Evolutionary conservation across 2,329 filamentous ascomycete species (phyloP).

Genomic region (Septoria linicola): DNA sequence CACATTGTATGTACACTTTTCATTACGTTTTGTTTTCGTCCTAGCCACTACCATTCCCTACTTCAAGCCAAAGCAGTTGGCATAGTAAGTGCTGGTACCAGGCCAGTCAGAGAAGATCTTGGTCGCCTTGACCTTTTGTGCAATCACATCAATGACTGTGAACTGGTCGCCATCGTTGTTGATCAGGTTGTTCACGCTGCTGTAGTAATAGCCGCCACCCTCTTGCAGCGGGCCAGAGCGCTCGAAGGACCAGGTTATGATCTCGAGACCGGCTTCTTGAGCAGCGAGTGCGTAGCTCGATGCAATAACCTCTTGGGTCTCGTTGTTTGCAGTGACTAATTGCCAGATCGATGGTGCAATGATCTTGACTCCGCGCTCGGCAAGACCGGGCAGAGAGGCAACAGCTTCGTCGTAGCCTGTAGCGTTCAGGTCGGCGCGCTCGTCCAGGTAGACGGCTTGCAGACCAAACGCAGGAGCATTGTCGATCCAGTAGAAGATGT

Average conservation of each 20-base stretch:
- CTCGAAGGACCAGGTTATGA: slow-evolving; percentile 69
- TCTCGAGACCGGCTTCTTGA: slow-evolving; percentile 60
- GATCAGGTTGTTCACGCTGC: slow-evolving; percentile 54
- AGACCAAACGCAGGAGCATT: slow-evolving; percentile 59
- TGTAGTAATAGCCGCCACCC: slow-evolving; percentile 57
- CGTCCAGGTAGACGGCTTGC: slow-evolving; percentile 66
- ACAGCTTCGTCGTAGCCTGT: slow-evolving; percentile 56
- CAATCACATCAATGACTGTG: slow-evolving; percentile 64
- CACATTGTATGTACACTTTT: too few relatives aligned
- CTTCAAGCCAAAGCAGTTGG: slow-evolving; percentile 61
- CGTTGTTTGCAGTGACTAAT: slow-evolving; percentile 52
- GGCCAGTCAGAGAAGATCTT: slow-evolving; percentile 70
- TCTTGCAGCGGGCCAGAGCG: slow-evolving; percentile 59
- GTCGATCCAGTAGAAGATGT: slow-evolving; percentile 64
- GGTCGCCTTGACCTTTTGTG: slow-evolving; percentile 58
- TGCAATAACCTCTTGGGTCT: slow-evolving; percentile 58
- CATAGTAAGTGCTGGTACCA: slow-evolving; percentile 67
- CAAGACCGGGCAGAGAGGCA: slow-evolving; percentile 57
- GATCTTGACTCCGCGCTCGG: slow-evolving; percentile 59
- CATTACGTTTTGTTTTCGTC: too few relatives aligned
- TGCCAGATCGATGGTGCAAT: slow-evolving; percentile 64
- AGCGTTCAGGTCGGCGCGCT: slow-evolving; percentile 54
- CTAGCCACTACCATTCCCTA: too few relatives aligned
- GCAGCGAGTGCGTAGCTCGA: slow-evolving; percentile 62
- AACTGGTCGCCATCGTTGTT: slow-evolving; percentile 66